Base-by-base conservation (phyloP, 1,284 basidiomycete genomes). In the Ustilago curta region DNA sequence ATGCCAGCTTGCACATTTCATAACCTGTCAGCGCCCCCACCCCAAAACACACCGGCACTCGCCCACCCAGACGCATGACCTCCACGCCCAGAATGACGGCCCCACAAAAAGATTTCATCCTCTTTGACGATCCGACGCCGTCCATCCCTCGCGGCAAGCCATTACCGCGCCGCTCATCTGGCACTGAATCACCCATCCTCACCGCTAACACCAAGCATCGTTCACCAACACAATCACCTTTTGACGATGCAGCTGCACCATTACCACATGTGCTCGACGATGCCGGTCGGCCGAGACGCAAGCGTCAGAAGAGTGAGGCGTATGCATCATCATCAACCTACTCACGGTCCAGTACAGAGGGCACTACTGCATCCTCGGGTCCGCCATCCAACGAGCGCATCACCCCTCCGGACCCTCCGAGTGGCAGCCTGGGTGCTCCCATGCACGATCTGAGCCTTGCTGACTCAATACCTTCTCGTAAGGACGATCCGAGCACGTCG, bases 61-160 rank as follows among this genome's bases (percentile, higher is more conserved):
- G 19, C 31, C 11, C 25, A 14, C 16, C 21, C 25, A n/a, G 39
- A 42, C 25, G 39, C 12, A 52, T 55, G 55, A 43, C 59, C 7
- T 42, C 55, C 2, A 19, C 60, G 35, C 52, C 58, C 39, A 60
- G 44, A 19, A 72, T 72, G 70, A 55, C 19, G 4, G 21, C 50
- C 18, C 56, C 61, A 16, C 67, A 65, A 29, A 71, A 72, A 40
- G 78, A 80, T 39, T 80, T 80, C 43, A 68, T 80, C 39, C 73
- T 80, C 59, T 80, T 80, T 27, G 78, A 80, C 47, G 76, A 80
- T n/a, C 62, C 65, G 0, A 39, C 70, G 3, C 58, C 71, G 5
- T 19, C 59, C 12, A n/a, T 47, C 2, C 8, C 42, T 12, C 50
- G 31, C 19, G 49, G 45, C 8, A 56, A 58, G 14, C 19, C 51